phyloP scores from a whole-genome alignment of 2,329 filamentous ascomycete genomes.

The Colletotrichum phormii region DNA sequence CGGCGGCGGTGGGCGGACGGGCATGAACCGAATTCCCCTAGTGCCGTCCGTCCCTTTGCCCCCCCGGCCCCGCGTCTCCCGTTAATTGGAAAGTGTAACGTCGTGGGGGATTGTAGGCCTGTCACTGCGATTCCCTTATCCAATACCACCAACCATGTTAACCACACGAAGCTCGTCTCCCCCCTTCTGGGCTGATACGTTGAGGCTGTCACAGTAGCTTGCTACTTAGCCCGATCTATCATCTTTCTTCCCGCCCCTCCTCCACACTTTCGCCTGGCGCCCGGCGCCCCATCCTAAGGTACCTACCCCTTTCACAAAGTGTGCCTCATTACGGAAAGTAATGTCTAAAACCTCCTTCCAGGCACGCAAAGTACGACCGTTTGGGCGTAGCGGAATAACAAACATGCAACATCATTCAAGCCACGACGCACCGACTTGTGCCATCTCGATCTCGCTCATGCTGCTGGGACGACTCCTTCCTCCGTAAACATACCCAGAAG shows the following conservation, averaged over 20 bases:
- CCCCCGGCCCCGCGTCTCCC: background rate
- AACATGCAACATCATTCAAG: background rate
- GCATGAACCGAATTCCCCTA: background rate
- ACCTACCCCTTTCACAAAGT: background rate
- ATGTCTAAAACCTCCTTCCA: background rate
- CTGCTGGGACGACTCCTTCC: background rate
- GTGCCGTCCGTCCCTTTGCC: background rate
- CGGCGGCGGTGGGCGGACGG: background rate
- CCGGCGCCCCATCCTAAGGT: background rate
- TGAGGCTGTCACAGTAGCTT: background rate
- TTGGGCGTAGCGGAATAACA: constrained; percentile 13
- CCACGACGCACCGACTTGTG: constrained; percentile 8
- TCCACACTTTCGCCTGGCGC: background rate
- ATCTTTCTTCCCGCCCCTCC: background rate
- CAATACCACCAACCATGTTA: constrained; percentile 8
- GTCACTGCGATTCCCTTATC: constrained; percentile 8
- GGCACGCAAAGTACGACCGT: background rate
- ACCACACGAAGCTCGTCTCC: background rate
- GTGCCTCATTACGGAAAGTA: background rate
- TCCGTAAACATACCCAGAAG: background rate
- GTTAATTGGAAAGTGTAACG: background rate
- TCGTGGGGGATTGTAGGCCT: constrained; percentile 14
- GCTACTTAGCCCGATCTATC: background rate
- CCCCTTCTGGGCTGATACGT: background rate
- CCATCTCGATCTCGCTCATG: constrained; percentile 22